These are phyloP conservation scores for Nitzschia inconspicua DNA, from an alignment of 108 stramenopile species.

Conservation along the genomic window DNA sequence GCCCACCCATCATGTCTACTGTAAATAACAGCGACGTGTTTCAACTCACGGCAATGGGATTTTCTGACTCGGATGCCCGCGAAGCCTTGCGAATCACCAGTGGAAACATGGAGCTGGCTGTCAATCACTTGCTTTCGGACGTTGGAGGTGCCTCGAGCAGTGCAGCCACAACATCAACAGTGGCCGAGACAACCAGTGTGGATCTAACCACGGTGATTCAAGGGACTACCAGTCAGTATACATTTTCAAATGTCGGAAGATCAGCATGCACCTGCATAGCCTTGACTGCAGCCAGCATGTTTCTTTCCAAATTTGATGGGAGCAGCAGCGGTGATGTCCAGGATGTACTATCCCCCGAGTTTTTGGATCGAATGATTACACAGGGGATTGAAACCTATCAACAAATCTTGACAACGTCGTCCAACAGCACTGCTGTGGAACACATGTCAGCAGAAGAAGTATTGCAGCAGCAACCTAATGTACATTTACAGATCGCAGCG, in stretches of 20 bases:
- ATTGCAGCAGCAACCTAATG: conserved; percentile 18
- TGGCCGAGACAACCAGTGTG: neutral
- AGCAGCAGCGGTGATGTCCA: conserved; percentile 1
- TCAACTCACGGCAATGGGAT: conserved; percentile 62
- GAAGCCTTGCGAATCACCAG: conserved; percentile 29
- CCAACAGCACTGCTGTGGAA: conserved; percentile 30
- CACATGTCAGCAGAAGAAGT: conserved; percentile 79
- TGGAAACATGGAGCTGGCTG: conserved; percentile 59
- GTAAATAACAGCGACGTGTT: neutral
- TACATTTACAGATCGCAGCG: conserved; percentile 26
- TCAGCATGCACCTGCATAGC: conserved; percentile 83
- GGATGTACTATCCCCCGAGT: conserved; percentile 19
- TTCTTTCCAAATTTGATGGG: too few species aligned
- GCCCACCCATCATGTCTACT: neutral
- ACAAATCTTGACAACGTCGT: neutral
- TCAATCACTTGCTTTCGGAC: conserved; percentile 46
- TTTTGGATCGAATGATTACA: conserved; percentile 38
- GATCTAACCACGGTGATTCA: conserved; percentile 12
- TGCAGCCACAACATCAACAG: neutral
- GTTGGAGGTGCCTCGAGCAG: conserved; percentile 1
- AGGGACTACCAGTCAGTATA: conserved; percentile 62
- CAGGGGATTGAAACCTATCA: conserved; percentile 43
- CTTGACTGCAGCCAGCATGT: conserved; percentile 46
- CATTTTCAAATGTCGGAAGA: conserved; percentile 39
- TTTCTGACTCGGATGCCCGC: conserved; percentile 31